Conservation (phyloP, 2,329 filamentous ascomycete species). For the Phoma sp. region DNA sequence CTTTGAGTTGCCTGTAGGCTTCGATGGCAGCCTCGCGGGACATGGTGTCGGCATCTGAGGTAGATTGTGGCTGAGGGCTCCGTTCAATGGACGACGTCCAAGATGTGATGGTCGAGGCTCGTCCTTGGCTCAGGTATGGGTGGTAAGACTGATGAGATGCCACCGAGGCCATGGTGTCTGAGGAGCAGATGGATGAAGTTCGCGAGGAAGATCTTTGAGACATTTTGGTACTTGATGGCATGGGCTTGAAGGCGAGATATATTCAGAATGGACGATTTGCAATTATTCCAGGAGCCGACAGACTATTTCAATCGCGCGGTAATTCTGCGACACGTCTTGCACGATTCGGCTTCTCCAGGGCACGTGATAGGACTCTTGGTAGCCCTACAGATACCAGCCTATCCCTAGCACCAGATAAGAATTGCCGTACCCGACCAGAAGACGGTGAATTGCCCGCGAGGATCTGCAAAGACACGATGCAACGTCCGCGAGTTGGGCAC, state of each 20-base stretch:
- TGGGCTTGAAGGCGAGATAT: constrained; percentile 18
- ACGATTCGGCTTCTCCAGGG: neutral
- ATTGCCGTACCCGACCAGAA: neutral
- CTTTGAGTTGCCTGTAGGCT: constrained; percentile 44
- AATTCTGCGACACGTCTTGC: constrained; percentile 6
- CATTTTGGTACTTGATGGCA: neutral
- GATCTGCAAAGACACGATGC: neutral
- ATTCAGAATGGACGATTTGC: constrained; percentile 25
- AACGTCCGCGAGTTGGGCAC: neutral
- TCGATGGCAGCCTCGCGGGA: constrained; percentile 41
- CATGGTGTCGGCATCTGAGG: constrained; percentile 22
- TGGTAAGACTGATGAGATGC: constrained; percentile 27
- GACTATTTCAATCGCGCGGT: constrained; percentile 8
- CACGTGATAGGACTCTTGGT: neutral
- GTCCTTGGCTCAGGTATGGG: constrained; percentile 36
- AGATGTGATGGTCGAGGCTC: constrained; percentile 39
- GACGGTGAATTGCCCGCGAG: neutral
- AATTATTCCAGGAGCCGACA: constrained; percentile 10
- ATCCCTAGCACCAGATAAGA: neutral
- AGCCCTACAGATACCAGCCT: neutral
- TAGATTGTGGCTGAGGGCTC: constrained; percentile 7
- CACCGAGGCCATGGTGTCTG: constrained; percentile 23
- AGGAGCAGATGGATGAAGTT: constrained; percentile 27
- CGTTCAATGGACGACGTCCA: constrained; percentile 42
- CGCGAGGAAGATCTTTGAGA: constrained; percentile 22